These are phyloP conservation scores for Boletus rubroflammeus DNA, from an alignment of 768 basidiomycete genomes.

Conservation along the genomic window DNA sequence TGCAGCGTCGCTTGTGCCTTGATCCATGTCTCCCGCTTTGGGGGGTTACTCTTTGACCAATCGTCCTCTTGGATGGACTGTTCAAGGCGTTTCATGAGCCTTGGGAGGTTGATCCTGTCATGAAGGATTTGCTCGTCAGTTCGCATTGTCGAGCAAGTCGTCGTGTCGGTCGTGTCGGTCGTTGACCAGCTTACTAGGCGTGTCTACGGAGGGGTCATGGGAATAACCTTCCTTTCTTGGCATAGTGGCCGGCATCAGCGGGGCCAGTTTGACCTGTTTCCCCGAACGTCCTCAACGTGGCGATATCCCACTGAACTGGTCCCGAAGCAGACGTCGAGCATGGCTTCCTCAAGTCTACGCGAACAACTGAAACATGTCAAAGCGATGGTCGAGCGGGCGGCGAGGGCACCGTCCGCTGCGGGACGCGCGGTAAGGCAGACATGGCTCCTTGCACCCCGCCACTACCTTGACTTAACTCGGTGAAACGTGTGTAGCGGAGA, in stretches of 20 bases:
- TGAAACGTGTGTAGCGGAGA: constrained; percentile 40
- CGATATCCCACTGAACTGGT: neutral
- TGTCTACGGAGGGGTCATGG: constrained; percentile 5
- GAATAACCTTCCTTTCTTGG: constrained; percentile 25
- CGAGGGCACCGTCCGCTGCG: constrained; percentile 36
- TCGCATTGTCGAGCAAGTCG: constrained; percentile 22
- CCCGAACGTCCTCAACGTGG: neutral
- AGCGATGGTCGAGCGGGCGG: constrained; percentile 44
- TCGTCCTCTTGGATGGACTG: constrained; percentile 41
- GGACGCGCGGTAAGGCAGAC: constrained; percentile 37
- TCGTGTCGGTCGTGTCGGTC: constrained; percentile 1
- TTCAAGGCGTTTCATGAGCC: constrained; percentile 60
- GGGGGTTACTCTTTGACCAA: constrained; percentile 30
- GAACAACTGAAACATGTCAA: constrained; percentile 21
- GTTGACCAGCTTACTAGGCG: too few species aligned
- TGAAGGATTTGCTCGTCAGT: constrained; percentile 38
- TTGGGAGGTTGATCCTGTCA: constrained; percentile 65
- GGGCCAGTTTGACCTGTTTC: neutral
- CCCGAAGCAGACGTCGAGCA: too few species aligned
- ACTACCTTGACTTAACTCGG: constrained; percentile 6
- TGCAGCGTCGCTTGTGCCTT: constrained; percentile 54
- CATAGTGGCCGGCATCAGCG: constrained; percentile 2
- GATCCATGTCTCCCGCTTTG: constrained; percentile 43
- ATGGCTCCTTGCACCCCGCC: neutral
- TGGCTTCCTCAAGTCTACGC: constrained; percentile 20